phyloP scores from a whole-genome alignment of 1,284 basidiomycete genomes.

The Melampsora larici-populina region DNA sequence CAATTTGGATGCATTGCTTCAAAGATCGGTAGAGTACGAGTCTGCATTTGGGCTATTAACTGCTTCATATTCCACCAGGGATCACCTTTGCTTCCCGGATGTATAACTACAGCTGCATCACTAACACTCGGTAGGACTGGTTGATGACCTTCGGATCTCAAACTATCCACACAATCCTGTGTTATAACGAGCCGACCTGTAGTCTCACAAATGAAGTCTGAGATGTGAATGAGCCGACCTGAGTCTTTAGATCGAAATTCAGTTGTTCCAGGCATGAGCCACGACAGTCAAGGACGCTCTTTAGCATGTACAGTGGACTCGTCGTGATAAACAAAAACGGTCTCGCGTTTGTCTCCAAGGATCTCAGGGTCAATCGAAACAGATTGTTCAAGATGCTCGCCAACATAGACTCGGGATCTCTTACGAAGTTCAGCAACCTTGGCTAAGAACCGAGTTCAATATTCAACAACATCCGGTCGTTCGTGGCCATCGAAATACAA shows the following conservation, averaged over 20 bases:
- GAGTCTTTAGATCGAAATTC: not conserved
- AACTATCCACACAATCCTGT: too few relatives aligned
- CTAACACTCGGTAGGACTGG: too few relatives aligned
- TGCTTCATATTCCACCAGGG: too few relatives aligned
- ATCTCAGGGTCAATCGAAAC: not conserved
- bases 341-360: not conserved
- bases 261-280: too few relatives aligned
- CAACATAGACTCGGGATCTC: not conserved
- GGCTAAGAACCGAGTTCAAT: not conserved
- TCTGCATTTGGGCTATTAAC: too few relatives aligned
- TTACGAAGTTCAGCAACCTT: not conserved
- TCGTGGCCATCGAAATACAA: constrained; percentile 25
- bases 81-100: too few relatives aligned
- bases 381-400: not conserved
- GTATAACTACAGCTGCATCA: too few relatives aligned
- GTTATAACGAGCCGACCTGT: too few relatives aligned
- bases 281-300: not conserved
- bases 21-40: too few relatives aligned
- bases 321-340: constrained; percentile 11
- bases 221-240: constrained; percentile 20
- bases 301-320: too few relatives aligned
- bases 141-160: too few relatives aligned
- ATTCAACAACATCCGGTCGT: not conserved
- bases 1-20: too few relatives aligned
- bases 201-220: constrained; percentile 10